Evolutionary conservation across 148 eudicot species (phyloP), one percentile per base, ranked within the genome.

Genomic region (Polygonum aviculare): DNA sequence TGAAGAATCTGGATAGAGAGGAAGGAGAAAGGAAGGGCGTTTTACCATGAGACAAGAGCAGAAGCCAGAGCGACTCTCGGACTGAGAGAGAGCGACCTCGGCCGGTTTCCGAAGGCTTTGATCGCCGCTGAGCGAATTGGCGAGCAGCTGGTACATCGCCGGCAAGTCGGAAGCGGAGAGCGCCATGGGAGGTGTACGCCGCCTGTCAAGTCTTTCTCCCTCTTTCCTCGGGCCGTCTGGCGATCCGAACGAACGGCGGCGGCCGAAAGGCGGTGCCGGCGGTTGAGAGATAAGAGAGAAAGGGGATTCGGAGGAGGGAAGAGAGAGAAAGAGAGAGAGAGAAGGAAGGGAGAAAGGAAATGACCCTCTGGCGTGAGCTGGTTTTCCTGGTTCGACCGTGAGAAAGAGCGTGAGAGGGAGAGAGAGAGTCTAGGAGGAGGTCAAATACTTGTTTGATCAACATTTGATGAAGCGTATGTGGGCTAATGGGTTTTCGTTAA

Each of bases 21-120:
- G 72, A 76, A 45, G 26, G 48, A 14, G 75, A 75, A 21, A 44
- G 39, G 55, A 18, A n/a, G 31, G 26, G 21, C 5, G 10, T 12
- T 52, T 83, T 83, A 90, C 97, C 97, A 90, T 80, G 0, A 95
- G 86, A 40, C 97, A 93, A 74, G 96, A 95, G 83, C 96, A 90
- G 77, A 95, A 95, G 19, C 99, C 99, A 38, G 97, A 91, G 0
- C 92, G 87, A 76, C 80, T 85, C 57, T 95, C 99, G 9, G 93
- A 95, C 74, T 89, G 90, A 7, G 94, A 88, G 18, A 95, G 96
- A 2, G 97, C 87, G 57, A 83, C 76, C 78, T 95, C 99, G 1
- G 99, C 97, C 0, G 93, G 93, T 77, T 90, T 88, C 14, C 96
- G 88, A 35, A 93, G 74, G 70, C 67, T 81, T 31, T 75, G 78